Evolutionary conservation across 2,329 filamentous ascomycete genomes (phyloP).

Genomic region (Decorospora gaudefroyi): DNA sequence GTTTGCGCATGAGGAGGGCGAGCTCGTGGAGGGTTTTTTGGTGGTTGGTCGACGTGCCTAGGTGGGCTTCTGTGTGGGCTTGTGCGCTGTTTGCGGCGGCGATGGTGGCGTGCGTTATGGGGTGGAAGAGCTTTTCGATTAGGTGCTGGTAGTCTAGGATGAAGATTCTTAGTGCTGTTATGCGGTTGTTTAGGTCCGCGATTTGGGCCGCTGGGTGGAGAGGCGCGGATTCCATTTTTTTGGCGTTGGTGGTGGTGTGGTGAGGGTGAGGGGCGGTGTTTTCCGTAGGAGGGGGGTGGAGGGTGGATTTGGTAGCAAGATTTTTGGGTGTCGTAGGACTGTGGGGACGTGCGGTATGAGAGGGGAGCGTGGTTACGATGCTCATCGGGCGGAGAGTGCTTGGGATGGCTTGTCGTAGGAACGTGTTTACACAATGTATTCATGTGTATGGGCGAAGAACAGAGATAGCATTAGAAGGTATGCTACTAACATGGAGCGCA

Average conservation of each 20-base stretch:
- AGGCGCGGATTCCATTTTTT: not conserved
- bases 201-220: not conserved
- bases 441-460: no score
- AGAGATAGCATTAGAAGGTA: no score
- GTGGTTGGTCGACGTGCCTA: not conserved
- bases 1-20: not conserved
- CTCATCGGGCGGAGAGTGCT: no score
- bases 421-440: no score
- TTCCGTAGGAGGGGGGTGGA: no score
- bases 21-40: not conserved
- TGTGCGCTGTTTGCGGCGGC: not conserved
- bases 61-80: not conserved
- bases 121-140: not conserved
- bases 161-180: not conserved
- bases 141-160: slow-evolving; percentile 1
- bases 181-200: not conserved
- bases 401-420: no score
- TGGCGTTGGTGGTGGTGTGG: not conserved
- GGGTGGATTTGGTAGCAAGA: no score
- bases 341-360: no score
- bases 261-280: no score
- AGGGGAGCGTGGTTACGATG: no score
- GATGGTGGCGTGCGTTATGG: not conserved
- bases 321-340: no score
- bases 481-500: no score